phyloP scores from a whole-genome alignment of 495 filamentous ascomycete species.

The Beverwykella pulmonaria region DNA sequence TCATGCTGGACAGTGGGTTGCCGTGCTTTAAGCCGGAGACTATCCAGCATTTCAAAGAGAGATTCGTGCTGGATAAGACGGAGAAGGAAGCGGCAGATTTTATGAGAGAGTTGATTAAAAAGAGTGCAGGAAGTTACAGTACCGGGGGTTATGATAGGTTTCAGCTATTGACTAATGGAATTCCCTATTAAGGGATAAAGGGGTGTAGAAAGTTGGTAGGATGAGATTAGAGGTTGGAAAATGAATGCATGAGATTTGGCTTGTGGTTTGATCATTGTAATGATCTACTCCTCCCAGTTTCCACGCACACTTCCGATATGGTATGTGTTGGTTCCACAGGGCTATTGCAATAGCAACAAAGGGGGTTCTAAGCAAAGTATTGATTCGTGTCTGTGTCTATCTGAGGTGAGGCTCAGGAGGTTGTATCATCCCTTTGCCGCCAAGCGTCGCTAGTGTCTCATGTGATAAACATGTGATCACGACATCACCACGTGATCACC shows the following conservation, averaged over 20 bases:
- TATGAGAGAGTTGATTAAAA: conserved; percentile 83
- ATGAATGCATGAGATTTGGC: neutral
- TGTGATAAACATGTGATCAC: no score
- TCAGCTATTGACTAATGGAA: conserved; percentile 95
- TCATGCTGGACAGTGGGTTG: conserved; percentile 95
- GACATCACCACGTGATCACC: no score
- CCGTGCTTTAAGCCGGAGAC: conserved; percentile 99
- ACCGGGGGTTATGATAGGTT: conserved; percentile 96
- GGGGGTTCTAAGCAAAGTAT: no score
- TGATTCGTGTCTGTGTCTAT: no score
- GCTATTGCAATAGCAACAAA: no score
- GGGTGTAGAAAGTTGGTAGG: neutral
- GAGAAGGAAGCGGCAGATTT: conserved; percentile 95
- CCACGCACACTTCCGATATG: no score
- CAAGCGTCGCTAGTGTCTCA: no score
- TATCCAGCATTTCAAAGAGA: conserved; percentile 85
- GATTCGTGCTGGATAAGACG: conserved; percentile 90
- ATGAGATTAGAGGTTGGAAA: neutral
- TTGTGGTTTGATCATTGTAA: no score
- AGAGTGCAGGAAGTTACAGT: conserved; percentile 82
- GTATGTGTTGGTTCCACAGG: no score
- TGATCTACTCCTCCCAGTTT: no score
- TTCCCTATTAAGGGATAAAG: conserved; percentile 67
- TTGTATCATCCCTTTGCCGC: no score
- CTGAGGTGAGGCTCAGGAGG: no score